phyloP scores from a whole-genome alignment of 2,329 filamentous ascomycete species.

The Ceratocystis diversiconidia region DNA sequence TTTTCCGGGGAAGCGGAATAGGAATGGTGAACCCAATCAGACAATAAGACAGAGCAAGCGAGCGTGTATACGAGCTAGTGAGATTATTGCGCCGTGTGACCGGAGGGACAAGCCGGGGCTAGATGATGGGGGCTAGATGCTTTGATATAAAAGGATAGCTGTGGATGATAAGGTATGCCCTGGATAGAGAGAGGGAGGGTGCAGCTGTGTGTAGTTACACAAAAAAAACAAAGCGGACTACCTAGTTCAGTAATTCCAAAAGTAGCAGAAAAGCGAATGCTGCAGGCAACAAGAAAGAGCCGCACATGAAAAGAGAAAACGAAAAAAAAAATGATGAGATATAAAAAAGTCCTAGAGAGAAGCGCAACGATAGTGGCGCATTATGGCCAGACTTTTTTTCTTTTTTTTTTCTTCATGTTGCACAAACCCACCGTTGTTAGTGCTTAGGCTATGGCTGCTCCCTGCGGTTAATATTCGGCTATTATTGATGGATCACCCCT shows the following conservation, averaged over 20 bases:
- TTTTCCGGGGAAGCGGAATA: conserved; percentile 13
- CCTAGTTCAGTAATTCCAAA: background rate
- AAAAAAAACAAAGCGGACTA: background rate
- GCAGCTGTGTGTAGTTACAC: background rate
- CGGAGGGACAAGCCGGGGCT: background rate
- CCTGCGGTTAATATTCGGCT: background rate
- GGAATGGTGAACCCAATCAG: background rate
- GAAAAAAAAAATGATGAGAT: conserved; percentile 5
- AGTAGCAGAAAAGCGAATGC: background rate
- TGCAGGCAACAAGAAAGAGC: background rate
- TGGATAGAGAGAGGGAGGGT: background rate
- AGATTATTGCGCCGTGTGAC: background rate
- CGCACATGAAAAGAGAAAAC: conserved; percentile 1
- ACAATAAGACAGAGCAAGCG: background rate
- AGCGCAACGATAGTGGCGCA: background rate
- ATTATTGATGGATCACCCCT: background rate
- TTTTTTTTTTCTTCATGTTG: background rate
- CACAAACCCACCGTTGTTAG: background rate
- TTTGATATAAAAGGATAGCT: background rate
- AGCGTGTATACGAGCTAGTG: background rate
- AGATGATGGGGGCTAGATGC: background rate
- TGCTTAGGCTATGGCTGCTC: background rate
- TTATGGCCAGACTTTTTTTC: conserved; percentile 1
- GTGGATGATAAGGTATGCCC: background rate
- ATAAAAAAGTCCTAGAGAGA: background rate